Percentiles rank a stretch among this genome's conserved stretches.
Evolutionary conservation across 345 rosid species (phyloP).

Genomic region (Erodium maritimum): DNA sequence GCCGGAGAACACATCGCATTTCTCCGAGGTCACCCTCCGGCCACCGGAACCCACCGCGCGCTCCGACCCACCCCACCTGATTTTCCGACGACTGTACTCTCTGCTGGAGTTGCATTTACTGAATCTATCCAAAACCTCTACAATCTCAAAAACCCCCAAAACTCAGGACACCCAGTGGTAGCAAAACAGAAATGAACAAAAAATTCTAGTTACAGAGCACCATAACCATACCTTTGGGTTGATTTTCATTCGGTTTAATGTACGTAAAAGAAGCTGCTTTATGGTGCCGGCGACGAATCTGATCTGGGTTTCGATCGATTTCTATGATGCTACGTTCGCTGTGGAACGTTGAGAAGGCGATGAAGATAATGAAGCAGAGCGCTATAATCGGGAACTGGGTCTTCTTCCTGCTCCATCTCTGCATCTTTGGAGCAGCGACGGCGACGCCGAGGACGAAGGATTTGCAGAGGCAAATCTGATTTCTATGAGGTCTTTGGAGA

Average conservation of each 20-base stretch:
- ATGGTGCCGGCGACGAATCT: conserved; percentile 4
- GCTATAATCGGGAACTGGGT: conserved; percentile 47
- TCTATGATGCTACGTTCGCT: conserved; percentile 44
- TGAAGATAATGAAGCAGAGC: conserved; percentile 28
- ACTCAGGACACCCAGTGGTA: background rate
- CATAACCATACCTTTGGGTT: conserved; percentile 28
- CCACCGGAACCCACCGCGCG: conserved; percentile 15
- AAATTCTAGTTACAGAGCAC: background rate
- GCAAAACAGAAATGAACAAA: background rate
- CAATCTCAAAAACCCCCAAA: conserved; percentile 2
- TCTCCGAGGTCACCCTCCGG: conserved; percentile 24
- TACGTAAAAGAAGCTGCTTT: conserved; percentile 19
- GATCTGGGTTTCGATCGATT: conserved; percentile 34
- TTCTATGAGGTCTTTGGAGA: background rate
- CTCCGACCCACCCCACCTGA: conserved; percentile 30
- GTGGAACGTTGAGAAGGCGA: conserved; percentile 39
- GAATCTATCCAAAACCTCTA: conserved; percentile 79
- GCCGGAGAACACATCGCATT: conserved; percentile 74
- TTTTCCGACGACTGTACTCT: conserved; percentile 54
- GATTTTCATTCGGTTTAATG: conserved; percentile 45
- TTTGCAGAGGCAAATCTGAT: background rate
- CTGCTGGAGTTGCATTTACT: conserved; percentile 59
- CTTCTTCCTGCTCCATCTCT: conserved; percentile 67
- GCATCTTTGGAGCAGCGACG: conserved; percentile 22
- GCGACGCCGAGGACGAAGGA: no score